A percentile compares a stretch with the other conserved stretches of the same genome.
Conservation (phyloP, 768 basidiomycete species). For the Cystobasidium tubakii region DNA sequence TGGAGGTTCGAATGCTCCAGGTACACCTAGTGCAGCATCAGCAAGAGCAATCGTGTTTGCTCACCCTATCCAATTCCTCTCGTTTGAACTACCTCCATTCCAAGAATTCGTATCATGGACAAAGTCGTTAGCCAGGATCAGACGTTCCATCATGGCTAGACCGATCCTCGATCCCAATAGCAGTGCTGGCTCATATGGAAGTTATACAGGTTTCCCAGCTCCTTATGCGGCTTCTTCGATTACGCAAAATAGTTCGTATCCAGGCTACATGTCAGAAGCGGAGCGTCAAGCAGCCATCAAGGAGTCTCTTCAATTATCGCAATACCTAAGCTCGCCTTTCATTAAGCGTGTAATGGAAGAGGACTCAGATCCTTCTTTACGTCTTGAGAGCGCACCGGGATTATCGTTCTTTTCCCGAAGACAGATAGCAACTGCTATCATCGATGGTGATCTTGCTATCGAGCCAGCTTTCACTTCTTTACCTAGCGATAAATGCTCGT, state of each 20-base stretch:
- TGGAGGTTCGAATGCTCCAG: neutral
- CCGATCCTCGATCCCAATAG: neutral
- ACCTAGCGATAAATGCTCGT: conserved; percentile 41
- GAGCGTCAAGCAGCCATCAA: conserved; percentile 41
- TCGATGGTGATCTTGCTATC: conserved; percentile 76
- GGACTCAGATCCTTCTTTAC: conserved; percentile 77
- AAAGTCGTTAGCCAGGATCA: conserved; percentile 40
- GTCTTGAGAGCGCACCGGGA: conserved; percentile 87
- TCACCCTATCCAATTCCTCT: conserved; percentile 41
- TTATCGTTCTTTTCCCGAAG: conserved; percentile 89
- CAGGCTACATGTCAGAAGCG: neutral
- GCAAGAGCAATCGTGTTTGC: conserved; percentile 10
- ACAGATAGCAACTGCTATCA: conserved; percentile 73
- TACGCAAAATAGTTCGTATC: neutral
- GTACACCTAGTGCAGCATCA: conserved; percentile 8
- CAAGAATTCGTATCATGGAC: conserved; percentile 46
- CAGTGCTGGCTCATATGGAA: neutral
- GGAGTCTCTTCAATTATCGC: conserved; percentile 43
- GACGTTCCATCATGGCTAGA: conserved; percentile 7
- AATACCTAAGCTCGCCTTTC: conserved; percentile 45
- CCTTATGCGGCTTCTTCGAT: neutral
- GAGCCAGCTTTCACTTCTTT: conserved; percentile 57
- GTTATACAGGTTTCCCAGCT: neutral
- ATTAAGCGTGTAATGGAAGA: conserved; percentile 46
- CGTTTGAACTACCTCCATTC: conserved; percentile 45